Conservation (phyloP, 2,329 filamentous ascomycete species). For the Proliferodiscus dingleyae region DNA sequence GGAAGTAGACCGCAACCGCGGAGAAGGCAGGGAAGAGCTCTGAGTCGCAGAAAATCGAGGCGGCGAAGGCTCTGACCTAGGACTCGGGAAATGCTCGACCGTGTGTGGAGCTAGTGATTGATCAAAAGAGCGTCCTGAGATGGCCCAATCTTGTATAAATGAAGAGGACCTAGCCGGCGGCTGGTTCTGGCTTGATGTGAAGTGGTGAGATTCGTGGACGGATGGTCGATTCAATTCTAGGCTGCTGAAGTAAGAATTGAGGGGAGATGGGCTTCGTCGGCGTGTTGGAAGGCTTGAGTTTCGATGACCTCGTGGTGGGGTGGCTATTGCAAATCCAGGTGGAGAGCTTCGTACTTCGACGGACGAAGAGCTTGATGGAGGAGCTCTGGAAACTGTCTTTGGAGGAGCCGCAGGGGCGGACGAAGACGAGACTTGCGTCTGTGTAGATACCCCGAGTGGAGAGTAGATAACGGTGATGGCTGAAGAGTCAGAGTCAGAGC, state of each 20-base stretch:
- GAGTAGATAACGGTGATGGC: neutral
- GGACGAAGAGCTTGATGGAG: neutral
- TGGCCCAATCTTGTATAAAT: neutral
- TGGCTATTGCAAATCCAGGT: neutral
- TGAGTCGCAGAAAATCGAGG: neutral
- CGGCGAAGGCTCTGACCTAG: neutral
- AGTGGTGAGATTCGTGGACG: neutral
- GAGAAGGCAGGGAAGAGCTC: neutral
- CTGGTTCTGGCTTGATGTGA: neutral
- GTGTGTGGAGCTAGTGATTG: neutral
- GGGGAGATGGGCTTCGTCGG: neutral
- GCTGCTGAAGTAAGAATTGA: neutral
- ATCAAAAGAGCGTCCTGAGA: too few relatives aligned
- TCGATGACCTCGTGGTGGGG: neutral
- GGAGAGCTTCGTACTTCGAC: neutral
- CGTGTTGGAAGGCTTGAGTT: neutral
- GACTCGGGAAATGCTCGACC: neutral
- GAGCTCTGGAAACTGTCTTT: neutral
- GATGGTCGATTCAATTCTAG: neutral
- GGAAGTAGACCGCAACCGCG: neutral
- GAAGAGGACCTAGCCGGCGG: neutral
- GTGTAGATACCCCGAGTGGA: neutral
- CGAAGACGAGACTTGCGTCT: neutral
- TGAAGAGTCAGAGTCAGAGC: neutral
- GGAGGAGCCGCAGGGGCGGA: neutral